Percentiles rank a stretch among this genome's conserved stretches.
These are phyloP conservation scores for Cercospora beticola DNA, from an alignment of 2,329 filamentous ascomycete genomes.

Conservation along the genomic window DNA sequence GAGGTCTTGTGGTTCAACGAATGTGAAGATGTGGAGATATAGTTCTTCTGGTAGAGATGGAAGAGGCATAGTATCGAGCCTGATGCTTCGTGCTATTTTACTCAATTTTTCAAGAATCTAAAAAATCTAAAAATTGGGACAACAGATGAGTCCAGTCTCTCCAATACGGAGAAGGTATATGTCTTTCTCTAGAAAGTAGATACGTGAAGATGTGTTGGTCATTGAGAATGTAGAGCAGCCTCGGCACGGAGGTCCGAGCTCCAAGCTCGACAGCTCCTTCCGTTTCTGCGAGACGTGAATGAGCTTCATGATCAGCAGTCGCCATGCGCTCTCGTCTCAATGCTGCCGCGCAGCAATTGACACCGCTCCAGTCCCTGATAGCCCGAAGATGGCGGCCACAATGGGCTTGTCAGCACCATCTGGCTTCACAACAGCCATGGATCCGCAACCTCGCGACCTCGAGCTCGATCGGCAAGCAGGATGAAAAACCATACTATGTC, in stretches of 20 bases:
- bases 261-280: conserved; percentile 11
- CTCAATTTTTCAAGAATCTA: neutral
- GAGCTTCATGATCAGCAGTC: neutral
- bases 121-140: neutral
- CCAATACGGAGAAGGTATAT: neutral
- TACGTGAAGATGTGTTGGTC: neutral
- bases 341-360: conserved; percentile 21
- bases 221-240: neutral
- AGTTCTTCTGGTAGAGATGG: conserved; percentile 28
- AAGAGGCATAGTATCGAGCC: neutral
- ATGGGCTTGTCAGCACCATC: conserved; percentile 35
- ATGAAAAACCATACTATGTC: conserved; percentile 81
- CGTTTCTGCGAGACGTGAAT: conserved; percentile 3
- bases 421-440: conserved; percentile 20
- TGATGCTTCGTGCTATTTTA: neutral
- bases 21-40: conserved; percentile 28
- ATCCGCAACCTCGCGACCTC: conserved; percentile 22
- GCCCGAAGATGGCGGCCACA: conserved; percentile 38
- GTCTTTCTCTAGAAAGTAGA: too few relatives aligned
- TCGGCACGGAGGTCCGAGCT: conserved; percentile 6
- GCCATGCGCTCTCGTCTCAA: conserved; percentile 16
- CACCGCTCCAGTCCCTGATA: conserved; percentile 37
- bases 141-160: neutral
- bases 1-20: conserved; percentile 23
- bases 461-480: conserved; percentile 17